A percentile compares a stretch with the other conserved stretches of the same genome.
Evolutionary conservation across 176 grass and related monocot species (phyloP).

Genomic region (Aegilops umbellulata): DNA sequence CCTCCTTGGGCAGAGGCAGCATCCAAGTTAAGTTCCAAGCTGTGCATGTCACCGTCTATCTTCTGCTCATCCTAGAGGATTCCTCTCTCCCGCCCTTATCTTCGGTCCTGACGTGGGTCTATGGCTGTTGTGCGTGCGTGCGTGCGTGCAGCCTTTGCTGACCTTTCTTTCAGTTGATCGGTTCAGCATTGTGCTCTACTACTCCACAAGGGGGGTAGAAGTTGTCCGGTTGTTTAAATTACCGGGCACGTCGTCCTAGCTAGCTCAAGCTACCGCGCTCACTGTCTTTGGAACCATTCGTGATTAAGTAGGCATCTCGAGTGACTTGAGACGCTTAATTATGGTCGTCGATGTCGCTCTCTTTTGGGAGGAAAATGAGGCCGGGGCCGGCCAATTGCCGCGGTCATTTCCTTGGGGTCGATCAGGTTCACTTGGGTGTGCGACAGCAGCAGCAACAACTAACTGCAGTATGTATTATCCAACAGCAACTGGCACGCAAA

Average conservation of each 20-base stretch:
- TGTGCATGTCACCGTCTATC: conserved; percentile 32
- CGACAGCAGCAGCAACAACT: no score
- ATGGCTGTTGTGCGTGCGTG: conserved; percentile 16
- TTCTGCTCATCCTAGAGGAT: conserved; percentile 20
- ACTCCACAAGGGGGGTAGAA: background rate
- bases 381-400: background rate
- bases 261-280: background rate
- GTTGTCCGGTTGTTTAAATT: background rate
- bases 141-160: conserved; percentile 41
- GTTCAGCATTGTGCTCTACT: background rate
- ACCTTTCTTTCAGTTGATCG: conserved; percentile 24
- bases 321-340: background rate
- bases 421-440: background rate
- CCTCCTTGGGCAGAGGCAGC: conserved; percentile 20
- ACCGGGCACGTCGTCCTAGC: background rate
- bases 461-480: background rate
- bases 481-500: background rate
- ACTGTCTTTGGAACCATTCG: background rate
- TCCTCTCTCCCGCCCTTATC: conserved; percentile 17
- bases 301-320: conserved; percentile 1
- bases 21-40: conserved; percentile 30
- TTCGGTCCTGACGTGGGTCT: conserved; percentile 41
- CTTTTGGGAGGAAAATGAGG: background rate
- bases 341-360: background rate
- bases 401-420: background rate